phyloP scores from a whole-genome alignment of 495 filamentous ascomycete species.

The Aspergillus homomorphus region DNA sequence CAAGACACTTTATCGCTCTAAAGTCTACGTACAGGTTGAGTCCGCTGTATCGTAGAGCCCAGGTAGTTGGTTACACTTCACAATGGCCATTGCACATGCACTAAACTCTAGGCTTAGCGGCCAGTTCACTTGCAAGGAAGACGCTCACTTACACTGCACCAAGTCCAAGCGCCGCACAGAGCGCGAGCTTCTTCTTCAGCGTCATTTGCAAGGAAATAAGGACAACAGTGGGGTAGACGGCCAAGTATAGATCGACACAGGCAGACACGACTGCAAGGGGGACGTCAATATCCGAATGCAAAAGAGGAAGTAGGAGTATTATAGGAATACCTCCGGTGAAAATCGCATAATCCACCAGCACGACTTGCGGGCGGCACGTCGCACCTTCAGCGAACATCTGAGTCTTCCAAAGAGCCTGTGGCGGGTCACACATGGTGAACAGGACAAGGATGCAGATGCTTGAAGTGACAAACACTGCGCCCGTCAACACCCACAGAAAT shows the following conservation, averaged over 20 bases:
- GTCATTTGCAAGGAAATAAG: slow-evolving; percentile 46
- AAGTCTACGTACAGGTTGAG: slow-evolving; percentile 35
- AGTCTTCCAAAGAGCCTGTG: slow-evolving; percentile 40
- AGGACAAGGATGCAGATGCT: slow-evolving; percentile 29
- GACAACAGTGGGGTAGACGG: slow-evolving; percentile 46
- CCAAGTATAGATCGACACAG: slow-evolving; percentile 48
- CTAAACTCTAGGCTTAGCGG: slow-evolving; percentile 7
- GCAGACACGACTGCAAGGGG: slow-evolving; percentile 28
- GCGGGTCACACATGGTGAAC: slow-evolving; percentile 42
- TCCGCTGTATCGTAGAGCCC: slow-evolving; percentile 32
- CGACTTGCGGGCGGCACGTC: slow-evolving; percentile 30
- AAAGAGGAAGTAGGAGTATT: not conserved
- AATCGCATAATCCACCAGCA: slow-evolving; percentile 38
- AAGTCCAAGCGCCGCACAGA: slow-evolving; percentile 43
- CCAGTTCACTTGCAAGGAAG: not conserved
- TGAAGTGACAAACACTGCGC: slow-evolving; percentile 12
- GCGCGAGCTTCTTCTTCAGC: slow-evolving; percentile 43
- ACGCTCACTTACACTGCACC: slow-evolving; percentile 27
- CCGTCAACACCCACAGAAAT: slow-evolving; percentile 33
- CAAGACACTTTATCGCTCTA: not conserved
- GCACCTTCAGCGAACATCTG: slow-evolving; percentile 24
- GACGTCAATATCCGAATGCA: not conserved
- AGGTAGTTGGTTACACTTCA: slow-evolving; percentile 43
- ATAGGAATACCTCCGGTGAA: slow-evolving; percentile 28
- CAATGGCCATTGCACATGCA: slow-evolving; percentile 29